Evolutionary conservation across 495 filamentous ascomycete species (phyloP).

Genomic region (Glutinoglossum americanum): DNA sequence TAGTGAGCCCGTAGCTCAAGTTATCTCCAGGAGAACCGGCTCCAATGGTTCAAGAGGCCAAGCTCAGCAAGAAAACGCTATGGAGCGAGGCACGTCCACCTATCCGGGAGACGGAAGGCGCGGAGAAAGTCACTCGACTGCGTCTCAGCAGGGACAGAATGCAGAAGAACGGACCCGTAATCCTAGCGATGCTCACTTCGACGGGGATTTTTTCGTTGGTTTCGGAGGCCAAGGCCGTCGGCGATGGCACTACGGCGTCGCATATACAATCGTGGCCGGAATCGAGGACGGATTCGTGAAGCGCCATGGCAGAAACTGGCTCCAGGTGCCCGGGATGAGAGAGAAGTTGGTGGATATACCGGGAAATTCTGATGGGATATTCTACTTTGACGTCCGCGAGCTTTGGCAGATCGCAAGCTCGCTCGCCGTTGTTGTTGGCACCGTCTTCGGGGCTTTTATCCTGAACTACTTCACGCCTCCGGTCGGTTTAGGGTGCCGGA

Average conservation of each 20-base stretch:
- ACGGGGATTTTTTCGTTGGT: slow-evolving; percentile 14
- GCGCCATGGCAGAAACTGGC: slow-evolving; percentile 19
- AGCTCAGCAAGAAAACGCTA: no score
- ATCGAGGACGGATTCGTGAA: slow-evolving; percentile 22
- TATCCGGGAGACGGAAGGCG: no score
- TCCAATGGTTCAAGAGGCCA: no score
- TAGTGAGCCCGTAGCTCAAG: no score
- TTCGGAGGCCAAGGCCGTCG: slow-evolving; percentile 28
- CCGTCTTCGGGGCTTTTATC: slow-evolving; percentile 20
- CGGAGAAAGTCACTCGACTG: no score
- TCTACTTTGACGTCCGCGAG: slow-evolving; percentile 23
- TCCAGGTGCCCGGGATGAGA: slow-evolving; percentile 14
- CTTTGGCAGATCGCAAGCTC: slow-evolving; percentile 21
- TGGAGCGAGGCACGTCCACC: no score
- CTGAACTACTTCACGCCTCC: slow-evolving; percentile 25
- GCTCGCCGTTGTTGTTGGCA: slow-evolving; percentile 14
- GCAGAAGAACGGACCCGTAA: no score
- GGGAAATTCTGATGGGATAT: slow-evolving; percentile 12
- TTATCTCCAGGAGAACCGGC: no score
- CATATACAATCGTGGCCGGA: slow-evolving; percentile 22
- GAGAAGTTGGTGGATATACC: slow-evolving; percentile 16
- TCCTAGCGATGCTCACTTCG: no score
- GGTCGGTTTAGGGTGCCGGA: slow-evolving; percentile 28
- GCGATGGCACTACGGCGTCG: slow-evolving; percentile 17
- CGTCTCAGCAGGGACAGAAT: no score